Evolutionary conservation across 1,139 yeast genomes (phyloP).

Genomic region (Geotrichum klebahnii): DNA sequence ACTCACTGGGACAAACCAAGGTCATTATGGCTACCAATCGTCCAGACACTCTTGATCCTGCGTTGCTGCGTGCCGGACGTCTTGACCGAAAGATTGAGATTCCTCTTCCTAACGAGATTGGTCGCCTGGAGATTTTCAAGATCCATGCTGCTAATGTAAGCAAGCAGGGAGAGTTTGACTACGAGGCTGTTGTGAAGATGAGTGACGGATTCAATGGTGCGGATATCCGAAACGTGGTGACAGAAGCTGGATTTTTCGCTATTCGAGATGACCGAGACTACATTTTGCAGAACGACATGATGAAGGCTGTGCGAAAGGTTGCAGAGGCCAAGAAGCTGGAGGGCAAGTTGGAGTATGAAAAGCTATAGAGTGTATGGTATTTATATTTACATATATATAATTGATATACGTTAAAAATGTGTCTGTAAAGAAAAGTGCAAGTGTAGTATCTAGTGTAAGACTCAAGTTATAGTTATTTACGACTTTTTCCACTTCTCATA

Average conservation of each 20-base stretch:
- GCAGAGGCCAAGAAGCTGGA: constrained; percentile 96
- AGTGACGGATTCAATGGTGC: constrained; percentile 99
- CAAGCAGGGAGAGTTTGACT: constrained; percentile 94
- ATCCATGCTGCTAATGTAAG: constrained; percentile 84
- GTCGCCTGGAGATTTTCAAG: constrained; percentile 89
- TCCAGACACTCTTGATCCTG: constrained; percentile 99
- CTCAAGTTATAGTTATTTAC: too few relatives aligned
- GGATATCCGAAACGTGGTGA: constrained; percentile 91
- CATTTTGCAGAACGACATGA: constrained; percentile 85
- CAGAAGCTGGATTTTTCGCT: constrained; percentile 99
- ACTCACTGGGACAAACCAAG: constrained; percentile 93
- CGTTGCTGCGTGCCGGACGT: constrained; percentile 95
- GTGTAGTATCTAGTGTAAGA: constrained; percentile 1
- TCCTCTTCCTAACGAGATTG: constrained; percentile 93
- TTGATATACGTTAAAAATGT: too few relatives aligned
- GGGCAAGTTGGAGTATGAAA: constrained; percentile 91
- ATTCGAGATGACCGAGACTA: constrained; percentile 96
- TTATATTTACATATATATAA: not conserved
- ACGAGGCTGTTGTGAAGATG: constrained; percentile 96
- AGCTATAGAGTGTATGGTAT: constrained; percentile 50
- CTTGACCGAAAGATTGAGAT: constrained; percentile 96
- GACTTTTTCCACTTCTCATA: constrained; percentile 30
- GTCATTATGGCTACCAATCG: constrained; percentile 99
- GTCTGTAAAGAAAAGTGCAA: too few relatives aligned
- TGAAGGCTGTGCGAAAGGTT: constrained; percentile 97